Evolutionary conservation across 495 filamentous ascomycete species (phyloP).

Genomic region (Podospora didyma): DNA sequence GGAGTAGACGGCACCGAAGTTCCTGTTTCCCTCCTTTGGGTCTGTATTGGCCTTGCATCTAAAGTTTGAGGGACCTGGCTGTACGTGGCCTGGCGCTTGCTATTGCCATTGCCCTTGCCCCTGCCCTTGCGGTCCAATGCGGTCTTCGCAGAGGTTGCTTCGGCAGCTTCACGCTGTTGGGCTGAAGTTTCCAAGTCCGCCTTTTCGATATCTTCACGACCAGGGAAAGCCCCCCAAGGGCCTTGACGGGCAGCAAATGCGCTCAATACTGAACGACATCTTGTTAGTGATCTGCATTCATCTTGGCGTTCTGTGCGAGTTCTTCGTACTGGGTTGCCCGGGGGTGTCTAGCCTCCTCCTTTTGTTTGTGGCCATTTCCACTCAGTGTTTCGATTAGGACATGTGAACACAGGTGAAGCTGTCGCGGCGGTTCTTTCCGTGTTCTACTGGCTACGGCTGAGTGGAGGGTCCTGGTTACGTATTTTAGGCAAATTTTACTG

Average conservation of each 20-base stretch:
- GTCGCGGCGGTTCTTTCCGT: no score
- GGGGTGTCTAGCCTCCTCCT: slow-evolving; percentile 39
- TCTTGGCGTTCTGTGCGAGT: not conserved
- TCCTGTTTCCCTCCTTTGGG: not conserved
- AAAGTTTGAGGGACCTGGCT: no score
- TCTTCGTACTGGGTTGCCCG: slow-evolving; percentile 13
- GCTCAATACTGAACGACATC: slow-evolving; percentile 37
- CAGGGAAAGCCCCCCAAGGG: slow-evolving; percentile 18
- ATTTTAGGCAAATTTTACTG: no score
- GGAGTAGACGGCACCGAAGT: not conserved
- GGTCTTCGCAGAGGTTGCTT: not conserved
- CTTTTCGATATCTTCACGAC: not conserved
- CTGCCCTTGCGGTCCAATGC: not conserved
- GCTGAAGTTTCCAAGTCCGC: not conserved
- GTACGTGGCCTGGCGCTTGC: no score
- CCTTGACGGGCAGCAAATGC: slow-evolving; percentile 48
- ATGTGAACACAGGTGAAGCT: not conserved
- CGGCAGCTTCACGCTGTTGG: not conserved
- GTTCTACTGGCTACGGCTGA: no score
- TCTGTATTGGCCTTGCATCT: not conserved
- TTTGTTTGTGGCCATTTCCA: slow-evolving; percentile 39
- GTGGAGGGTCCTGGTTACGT: no score
- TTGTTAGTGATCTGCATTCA: not conserved
- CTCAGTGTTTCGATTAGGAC: not conserved
- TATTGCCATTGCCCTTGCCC: not conserved